Evolutionary conservation across 352 stramenopile genomes (phyloP), one percentile per base, ranked within the genome.

Genomic region (Phytophthora tubulina): DNA sequence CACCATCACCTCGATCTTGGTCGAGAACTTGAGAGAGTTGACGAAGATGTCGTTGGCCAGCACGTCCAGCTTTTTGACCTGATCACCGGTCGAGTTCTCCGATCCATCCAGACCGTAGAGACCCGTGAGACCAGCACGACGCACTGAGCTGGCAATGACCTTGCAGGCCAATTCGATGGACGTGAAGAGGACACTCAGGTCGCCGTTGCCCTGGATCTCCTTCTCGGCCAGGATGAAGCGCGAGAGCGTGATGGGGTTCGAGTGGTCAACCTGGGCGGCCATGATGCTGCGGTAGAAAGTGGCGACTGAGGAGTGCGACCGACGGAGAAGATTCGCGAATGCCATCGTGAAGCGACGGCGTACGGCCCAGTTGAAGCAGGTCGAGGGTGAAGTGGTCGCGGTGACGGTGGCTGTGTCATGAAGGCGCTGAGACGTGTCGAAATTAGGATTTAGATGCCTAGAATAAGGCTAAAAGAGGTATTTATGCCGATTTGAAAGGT

Each of bases 1-100:
- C 33, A 99, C 97, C 76, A 99, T 97, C 44, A 99, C 93, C 66
- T 93, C 89, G 79, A 98, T 99, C 69, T 98, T 98, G 76, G 96
- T 98, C 50, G 95, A 99, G 72, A 99, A 97, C 77, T 91, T 94
- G 68, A 99, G 89, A 50, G 96, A 93, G 80, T 99, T 99, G 77
- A 99, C 96, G 83, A 99, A 97, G 73, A 96, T 99, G 48, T 99
- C 98, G 79, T 99, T 99, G n/a, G 97, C 91, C 65, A 99, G 88
- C 46, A 99, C 81, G 82, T 99, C 97, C 33, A 99, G 92, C 81
- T 99, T 99, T 89, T 99, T 99, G 49, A 99, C 96, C 66, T 98
- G 94, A 76, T 99, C 98, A 42, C 98, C 97, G 6, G 97, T 99
- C 21, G 93, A 88, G 86, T 99, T 99, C 63, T 97, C 87, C 76